A percentile compares a stretch with the other conserved stretches of the same genome.
phyloP scores from a whole-genome alignment of 495 filamentous ascomycete genomes.

The Talaromyces liani region DNA sequence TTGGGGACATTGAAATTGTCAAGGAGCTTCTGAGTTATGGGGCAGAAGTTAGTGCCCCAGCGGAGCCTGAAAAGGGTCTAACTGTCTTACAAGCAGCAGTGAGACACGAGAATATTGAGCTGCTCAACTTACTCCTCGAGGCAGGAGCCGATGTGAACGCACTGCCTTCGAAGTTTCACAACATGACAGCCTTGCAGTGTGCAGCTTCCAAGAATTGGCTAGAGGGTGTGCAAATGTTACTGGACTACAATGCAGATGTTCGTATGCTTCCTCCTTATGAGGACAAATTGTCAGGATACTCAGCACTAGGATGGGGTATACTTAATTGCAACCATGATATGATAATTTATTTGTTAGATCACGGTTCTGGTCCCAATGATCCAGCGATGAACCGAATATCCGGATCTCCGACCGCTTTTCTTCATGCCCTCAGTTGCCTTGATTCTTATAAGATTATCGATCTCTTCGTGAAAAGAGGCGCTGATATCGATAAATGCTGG shows the following conservation, averaged over 20 bases:
- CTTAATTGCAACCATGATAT: neutral
- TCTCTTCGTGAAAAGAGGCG: neutral
- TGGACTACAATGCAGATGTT: neutral
- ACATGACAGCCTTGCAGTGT: slow-evolving; percentile 11
- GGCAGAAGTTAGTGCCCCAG: slow-evolving; percentile 20
- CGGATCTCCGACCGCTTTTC: neutral
- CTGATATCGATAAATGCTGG: neutral
- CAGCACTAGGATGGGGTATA: slow-evolving; percentile 4
- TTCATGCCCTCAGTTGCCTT: neutral
- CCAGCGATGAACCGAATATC: neutral
- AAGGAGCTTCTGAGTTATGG: neutral
- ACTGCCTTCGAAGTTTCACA: neutral
- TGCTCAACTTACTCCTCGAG: slow-evolving; percentile 10
- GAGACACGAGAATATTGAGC: slow-evolving; percentile 10
- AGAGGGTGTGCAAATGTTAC: neutral
- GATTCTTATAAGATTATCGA: neutral
- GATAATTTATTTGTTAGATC: neutral
- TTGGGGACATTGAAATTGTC: neutral
- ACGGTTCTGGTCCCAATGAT: neutral
- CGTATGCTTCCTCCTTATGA: neutral
- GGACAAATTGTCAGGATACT: neutral
- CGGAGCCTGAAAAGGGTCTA: neutral
- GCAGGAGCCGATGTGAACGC: slow-evolving; percentile 13
- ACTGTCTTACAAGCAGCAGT: slow-evolving; percentile 14
- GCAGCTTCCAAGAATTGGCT: neutral